These are phyloP conservation scores for Pseudogymnoascus sp. DNA, from an alignment of 2,329 filamentous ascomycete species.

Conservation along the genomic window DNA sequence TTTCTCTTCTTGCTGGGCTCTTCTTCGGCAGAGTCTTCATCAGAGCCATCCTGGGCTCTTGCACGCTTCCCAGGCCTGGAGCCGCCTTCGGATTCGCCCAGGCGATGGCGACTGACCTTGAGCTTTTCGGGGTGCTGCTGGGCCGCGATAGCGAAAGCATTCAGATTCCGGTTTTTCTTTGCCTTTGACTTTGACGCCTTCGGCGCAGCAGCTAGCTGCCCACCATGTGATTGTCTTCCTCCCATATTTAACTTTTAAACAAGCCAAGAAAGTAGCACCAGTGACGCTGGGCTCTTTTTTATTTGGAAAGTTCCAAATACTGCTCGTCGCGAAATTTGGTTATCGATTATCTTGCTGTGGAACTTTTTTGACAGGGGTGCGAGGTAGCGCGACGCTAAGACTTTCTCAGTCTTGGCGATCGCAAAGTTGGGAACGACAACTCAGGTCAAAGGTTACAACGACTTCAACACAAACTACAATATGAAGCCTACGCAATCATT, in stretches of 20 bases:
- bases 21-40: conserved; percentile 31
- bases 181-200: conserved; percentile 37
- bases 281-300: conserved; percentile 6
- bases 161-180: conserved; percentile 36
- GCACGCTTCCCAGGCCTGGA: conserved; percentile 29
- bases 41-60: conserved; percentile 33
- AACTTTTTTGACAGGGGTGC: conserved; percentile 10
- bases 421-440: conserved; percentile 8
- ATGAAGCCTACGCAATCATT: conserved; percentile 65
- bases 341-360: conserved; percentile 8
- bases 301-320: conserved; percentile 17
- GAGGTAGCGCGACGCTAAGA: conserved; percentile 1
- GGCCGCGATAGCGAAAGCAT: conserved; percentile 60
- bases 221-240: conserved; percentile 29
- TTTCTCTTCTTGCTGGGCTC: conserved; percentile 31
- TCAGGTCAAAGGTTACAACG: background rate
- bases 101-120: conserved; percentile 47
- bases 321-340: conserved; percentile 7
- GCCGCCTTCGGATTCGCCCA: conserved; percentile 45
- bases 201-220: conserved; percentile 22
- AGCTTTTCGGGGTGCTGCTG: conserved; percentile 43
- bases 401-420: conserved; percentile 7
- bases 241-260: conserved; percentile 21
- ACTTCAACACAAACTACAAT: conserved; percentile 13
- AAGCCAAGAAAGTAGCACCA: background rate